Conservation (phyloP, 1,284 basidiomycete species). For the Athelia sp. region DNA sequence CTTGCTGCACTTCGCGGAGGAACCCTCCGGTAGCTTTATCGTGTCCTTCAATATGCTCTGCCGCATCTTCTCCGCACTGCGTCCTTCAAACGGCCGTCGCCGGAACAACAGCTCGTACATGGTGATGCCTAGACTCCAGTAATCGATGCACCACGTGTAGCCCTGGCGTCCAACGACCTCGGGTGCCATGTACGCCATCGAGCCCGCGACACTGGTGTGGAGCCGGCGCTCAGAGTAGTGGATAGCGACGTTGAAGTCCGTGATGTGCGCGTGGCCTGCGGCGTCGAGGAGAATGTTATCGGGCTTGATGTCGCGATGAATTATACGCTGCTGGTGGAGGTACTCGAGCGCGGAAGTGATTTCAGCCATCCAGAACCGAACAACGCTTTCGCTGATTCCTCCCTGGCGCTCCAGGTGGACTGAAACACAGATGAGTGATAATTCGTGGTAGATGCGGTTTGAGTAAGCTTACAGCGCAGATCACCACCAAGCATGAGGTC, state of each 20-base stretch:
- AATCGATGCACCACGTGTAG: slow-evolving; percentile 89
- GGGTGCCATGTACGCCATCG: slow-evolving; percentile 99
- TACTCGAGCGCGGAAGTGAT: slow-evolving; percentile 84
- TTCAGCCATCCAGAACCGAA: slow-evolving; percentile 90
- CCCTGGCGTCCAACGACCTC: slow-evolving; percentile 78
- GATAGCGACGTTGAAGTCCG: slow-evolving; percentile 98
- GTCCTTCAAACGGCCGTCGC: slow-evolving; percentile 85
- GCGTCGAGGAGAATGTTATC: slow-evolving; percentile 95
- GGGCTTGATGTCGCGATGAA: slow-evolving; percentile 88
- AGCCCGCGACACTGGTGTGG: slow-evolving; percentile 91
- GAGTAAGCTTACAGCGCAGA: slow-evolving; percentile 68
- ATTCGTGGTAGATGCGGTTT: slow-evolving; percentile 24
- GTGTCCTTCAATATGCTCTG: slow-evolving; percentile 73
- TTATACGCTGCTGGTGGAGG: slow-evolving; percentile 87
- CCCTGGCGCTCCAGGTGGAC: slow-evolving; percentile 87
- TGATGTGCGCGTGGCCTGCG: slow-evolving; percentile 91
- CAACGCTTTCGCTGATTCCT: slow-evolving; percentile 73
- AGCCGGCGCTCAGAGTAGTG: slow-evolving; percentile 87
- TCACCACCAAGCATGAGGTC: slow-evolving; percentile 97
- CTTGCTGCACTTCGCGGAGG: slow-evolving; percentile 37
- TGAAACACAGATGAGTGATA: slow-evolving; percentile 25
- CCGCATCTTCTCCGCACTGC: slow-evolving; percentile 80
- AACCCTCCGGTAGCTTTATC: slow-evolving; percentile 59
- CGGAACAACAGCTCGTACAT: slow-evolving; percentile 88
- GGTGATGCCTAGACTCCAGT: slow-evolving; percentile 92